phyloP scores from a whole-genome alignment of 495 filamentous ascomycete genomes.

The Daldinia caldariorum region DNA sequence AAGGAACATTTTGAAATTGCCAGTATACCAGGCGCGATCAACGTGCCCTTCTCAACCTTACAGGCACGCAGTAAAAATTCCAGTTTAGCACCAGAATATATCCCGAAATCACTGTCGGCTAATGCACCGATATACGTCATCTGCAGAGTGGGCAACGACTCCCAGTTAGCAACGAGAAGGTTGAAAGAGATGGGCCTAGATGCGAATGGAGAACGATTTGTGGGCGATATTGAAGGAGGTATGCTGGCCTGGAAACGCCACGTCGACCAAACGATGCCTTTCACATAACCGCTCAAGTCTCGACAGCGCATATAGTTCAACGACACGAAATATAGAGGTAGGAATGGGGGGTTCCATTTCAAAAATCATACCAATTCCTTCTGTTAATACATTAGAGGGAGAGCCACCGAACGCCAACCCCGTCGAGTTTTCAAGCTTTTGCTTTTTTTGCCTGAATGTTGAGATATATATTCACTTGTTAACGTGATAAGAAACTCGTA shows the following conservation, averaged over 20 bases:
- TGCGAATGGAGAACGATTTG: slow-evolving; percentile 62
- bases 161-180: slow-evolving; percentile 77
- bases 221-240: slow-evolving; percentile 84
- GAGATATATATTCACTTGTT: slow-evolving; percentile 21
- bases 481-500: slow-evolving; percentile 21
- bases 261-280: slow-evolving; percentile 77
- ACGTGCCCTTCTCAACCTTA: slow-evolving; percentile 75
- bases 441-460: slow-evolving; percentile 30
- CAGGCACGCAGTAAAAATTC: slow-evolving; percentile 46
- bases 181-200: slow-evolving; percentile 75
- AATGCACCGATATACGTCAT: slow-evolving; percentile 73
- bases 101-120: slow-evolving; percentile 50
- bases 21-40: slow-evolving; percentile 75
- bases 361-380: slow-evolving; percentile 38
- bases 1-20: slow-evolving; percentile 86
- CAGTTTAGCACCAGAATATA: slow-evolving; percentile 50
- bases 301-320: slow-evolving; percentile 18
- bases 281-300: slow-evolving; percentile 60
- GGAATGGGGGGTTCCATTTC: slow-evolving; percentile 43
- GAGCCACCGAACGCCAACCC: slow-evolving; percentile 48
- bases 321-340: slow-evolving; percentile 16
- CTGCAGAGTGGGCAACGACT: slow-evolving; percentile 89
- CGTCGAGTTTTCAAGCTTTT: slow-evolving; percentile 32
- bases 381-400: slow-evolving; percentile 48
- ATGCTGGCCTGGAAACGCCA: slow-evolving; percentile 84